These are phyloP conservation scores for Rusavskia elegans DNA, from an alignment of 495 filamentous ascomycete species.

Conservation along the genomic window DNA sequence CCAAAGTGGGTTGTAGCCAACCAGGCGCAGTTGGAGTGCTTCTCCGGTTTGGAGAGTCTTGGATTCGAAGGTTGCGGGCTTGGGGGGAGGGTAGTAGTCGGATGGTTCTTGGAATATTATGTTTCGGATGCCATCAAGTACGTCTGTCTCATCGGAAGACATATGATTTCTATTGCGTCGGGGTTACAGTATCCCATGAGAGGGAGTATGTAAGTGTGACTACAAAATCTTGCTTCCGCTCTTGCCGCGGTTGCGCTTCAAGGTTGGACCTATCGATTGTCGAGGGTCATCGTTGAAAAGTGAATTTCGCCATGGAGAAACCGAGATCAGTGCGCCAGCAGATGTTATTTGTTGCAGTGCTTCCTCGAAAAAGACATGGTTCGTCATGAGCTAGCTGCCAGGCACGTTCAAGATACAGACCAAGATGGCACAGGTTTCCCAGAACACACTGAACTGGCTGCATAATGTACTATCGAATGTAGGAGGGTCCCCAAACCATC, in stretches of 20 bases:
- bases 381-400: not conserved
- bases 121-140: not conserved
- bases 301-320: too few relatives aligned
- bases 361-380: too few relatives aligned
- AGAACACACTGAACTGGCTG: conserved; percentile 85
- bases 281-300: too few relatives aligned
- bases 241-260: too few relatives aligned
- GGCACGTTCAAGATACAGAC: not conserved
- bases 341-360: too few relatives aligned
- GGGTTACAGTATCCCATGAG: too few relatives aligned
- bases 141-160: not conserved
- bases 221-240: too few relatives aligned
- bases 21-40: conserved; percentile 57
- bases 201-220: too few relatives aligned
- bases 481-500: conserved; percentile 8
- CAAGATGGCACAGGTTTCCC: conserved; percentile 42
- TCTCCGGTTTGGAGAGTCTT: conserved; percentile 53
- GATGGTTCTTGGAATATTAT: conserved; percentile 54
- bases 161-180: not conserved
- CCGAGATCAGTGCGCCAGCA: too few relatives aligned
- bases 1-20: conserved; percentile 83
- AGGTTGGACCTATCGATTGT: too few relatives aligned
- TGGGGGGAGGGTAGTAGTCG: conserved; percentile 58
- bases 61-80: conserved; percentile 47
- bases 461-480: conserved; percentile 80